A percentile compares a stretch with the other conserved stretches of the same genome.
phyloP scores from a whole-genome alignment of 805 yeast genomes.

The Metschnikowia sp. region DNA sequence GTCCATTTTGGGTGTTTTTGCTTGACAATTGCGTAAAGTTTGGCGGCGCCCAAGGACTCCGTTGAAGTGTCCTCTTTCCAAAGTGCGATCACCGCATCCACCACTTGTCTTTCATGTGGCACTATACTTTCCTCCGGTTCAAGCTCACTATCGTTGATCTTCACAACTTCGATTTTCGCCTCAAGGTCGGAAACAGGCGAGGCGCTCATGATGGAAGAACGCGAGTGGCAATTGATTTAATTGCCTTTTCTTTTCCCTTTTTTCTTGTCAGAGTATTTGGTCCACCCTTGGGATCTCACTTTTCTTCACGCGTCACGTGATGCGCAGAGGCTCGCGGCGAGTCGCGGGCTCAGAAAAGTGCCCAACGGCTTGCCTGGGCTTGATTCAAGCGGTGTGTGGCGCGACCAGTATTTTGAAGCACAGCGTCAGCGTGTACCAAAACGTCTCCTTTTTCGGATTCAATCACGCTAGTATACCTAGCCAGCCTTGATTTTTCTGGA shows the following conservation, averaged over 20 bases:
- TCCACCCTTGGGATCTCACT: background rate
- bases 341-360: background rate
- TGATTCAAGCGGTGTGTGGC: conserved; percentile 2
- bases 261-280: background rate
- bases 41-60: conserved; percentile 54
- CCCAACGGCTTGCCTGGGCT: conserved; percentile 1
- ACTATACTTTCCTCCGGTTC: conserved; percentile 25
- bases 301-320: conserved; percentile 6
- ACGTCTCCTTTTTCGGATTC: conserved; percentile 50
- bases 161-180: conserved; percentile 31
- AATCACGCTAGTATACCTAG: conserved; percentile 48
- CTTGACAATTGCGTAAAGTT: conserved; percentile 51
- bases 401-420: conserved; percentile 25
- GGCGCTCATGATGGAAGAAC: background rate
- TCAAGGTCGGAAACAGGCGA: background rate
- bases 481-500: background rate
- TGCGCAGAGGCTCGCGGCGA: background rate
- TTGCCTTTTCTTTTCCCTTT: background rate
- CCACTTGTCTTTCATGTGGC: conserved; percentile 60
- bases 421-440: conserved; percentile 57
- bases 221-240: background rate
- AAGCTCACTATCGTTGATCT: conserved; percentile 31
- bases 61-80: conserved; percentile 69
- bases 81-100: conserved; percentile 55
- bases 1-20: conserved; percentile 58